phyloP scores from a whole-genome alignment of 192 early-diverging fungal species.

The Rhizophagus clarus region DNA sequence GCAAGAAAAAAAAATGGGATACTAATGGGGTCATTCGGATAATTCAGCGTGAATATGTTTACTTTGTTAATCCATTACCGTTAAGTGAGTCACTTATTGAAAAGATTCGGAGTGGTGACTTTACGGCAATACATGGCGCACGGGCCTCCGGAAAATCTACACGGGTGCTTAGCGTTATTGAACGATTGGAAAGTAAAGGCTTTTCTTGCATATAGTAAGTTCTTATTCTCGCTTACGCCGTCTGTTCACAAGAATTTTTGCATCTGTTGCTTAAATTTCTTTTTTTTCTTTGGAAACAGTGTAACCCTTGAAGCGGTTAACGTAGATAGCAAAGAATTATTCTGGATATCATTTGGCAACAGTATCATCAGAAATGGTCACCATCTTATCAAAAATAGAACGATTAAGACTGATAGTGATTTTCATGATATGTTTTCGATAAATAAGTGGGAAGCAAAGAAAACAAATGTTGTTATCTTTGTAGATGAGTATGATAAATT shows the following conservation, averaged over 20 bases:
- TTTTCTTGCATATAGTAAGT: conserved; percentile 37
- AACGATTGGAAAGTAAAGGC: conserved; percentile 10
- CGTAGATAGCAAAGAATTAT: conserved; percentile 12
- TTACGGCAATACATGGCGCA: conserved; percentile 22
- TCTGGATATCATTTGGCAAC: conserved; percentile 13
- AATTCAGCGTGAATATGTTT: neutral
- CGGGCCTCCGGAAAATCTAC: conserved; percentile 33
- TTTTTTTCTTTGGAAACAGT: conserved; percentile 11
- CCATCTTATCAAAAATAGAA: neutral
- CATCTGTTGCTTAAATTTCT: neutral
- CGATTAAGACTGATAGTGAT: conserved; percentile 26
- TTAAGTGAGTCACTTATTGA: conserved; percentile 28
- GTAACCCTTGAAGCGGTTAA: conserved; percentile 18
- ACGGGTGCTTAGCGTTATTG: conserved; percentile 15
- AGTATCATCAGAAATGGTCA: neutral
- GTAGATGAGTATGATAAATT: too few species aligned
- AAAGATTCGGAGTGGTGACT: conserved; percentile 26
- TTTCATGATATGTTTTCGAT: neutral
- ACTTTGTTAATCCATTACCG: conserved; percentile 25
- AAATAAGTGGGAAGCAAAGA: neutral
- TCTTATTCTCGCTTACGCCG: neutral
- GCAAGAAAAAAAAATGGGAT: too few species aligned
- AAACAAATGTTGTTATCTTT: conserved; percentile 7
- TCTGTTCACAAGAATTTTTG: neutral
- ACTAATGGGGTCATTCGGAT: too few species aligned